These are phyloP conservation scores for Angophora floribunda DNA, from an alignment of 345 rosid genomes.

Conservation along the genomic window DNA sequence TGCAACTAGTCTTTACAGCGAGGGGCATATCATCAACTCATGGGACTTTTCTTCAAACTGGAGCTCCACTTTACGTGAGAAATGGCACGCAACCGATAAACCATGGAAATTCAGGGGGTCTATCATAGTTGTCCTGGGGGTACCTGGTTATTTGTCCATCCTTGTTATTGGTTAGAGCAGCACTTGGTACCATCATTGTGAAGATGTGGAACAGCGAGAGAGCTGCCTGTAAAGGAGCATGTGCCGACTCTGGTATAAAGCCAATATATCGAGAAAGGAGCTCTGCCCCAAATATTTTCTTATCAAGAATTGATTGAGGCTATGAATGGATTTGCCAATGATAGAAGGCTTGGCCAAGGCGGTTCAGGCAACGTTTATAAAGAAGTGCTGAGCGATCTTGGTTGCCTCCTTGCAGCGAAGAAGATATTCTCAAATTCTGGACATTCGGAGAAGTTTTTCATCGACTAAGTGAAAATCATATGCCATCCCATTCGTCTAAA, in stretches of 20 bases:
- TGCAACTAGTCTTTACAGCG: not conserved
- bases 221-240: too few relatives aligned
- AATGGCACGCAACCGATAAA: too few relatives aligned
- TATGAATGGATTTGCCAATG: not conserved
- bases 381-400: not conserved
- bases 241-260: too few relatives aligned
- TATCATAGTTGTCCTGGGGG: too few relatives aligned
- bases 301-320: not conserved
- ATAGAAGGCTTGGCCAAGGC: conserved; percentile 1
- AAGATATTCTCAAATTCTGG: not conserved
- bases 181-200: too few relatives aligned
- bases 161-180: too few relatives aligned
- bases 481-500: too few relatives aligned
- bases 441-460: not conserved
- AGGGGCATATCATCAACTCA: conserved; percentile 2
- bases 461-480: too few relatives aligned
- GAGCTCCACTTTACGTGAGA: not conserved
- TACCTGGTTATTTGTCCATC: too few relatives aligned
- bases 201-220: too few relatives aligned
- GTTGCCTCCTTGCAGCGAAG: not conserved
- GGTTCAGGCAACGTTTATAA: not conserved
- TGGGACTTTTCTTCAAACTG: conserved; percentile 12
- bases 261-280: not conserved
- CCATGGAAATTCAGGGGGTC: too few relatives aligned
- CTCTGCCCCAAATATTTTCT: conserved; percentile 1